phyloP scores from a whole-genome alignment of 768 basidiomycete species.

The Mycena indigotica region DNA sequence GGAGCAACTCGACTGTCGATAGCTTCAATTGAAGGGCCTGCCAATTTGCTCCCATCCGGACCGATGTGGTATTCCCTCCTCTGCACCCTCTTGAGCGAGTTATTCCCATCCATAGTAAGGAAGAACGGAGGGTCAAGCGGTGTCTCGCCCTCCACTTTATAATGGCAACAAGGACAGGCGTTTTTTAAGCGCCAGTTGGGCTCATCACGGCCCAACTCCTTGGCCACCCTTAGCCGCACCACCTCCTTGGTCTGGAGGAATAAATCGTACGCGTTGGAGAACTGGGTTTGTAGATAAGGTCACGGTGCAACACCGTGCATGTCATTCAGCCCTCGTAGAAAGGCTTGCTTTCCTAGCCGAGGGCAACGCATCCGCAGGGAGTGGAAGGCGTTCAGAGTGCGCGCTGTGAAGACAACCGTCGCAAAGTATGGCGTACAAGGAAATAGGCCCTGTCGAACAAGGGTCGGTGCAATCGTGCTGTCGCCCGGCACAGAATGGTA shows the following conservation, averaged over 20 bases:
- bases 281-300: constrained; percentile 3
- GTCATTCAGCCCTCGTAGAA: constrained; percentile 24
- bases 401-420: constrained; percentile 4
- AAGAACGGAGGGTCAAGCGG: constrained; percentile 26
- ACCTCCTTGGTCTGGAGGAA: constrained; percentile 33
- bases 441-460: constrained; percentile 16
- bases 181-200: constrained; percentile 36
- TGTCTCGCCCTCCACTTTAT: constrained; percentile 37
- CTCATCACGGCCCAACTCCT: constrained; percentile 27
- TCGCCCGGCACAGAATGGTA: too few species aligned
- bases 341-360: constrained; percentile 24
- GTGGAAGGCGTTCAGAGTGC: constrained; percentile 7
- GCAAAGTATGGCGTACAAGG: constrained; percentile 17
- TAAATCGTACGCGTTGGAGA: constrained; percentile 37
- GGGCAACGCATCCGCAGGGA: constrained; percentile 14
- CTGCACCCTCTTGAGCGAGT: constrained; percentile 32
- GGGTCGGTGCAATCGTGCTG: neutral
- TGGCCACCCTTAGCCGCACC: constrained; percentile 23
- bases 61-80: constrained; percentile 6
- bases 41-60: constrained; percentile 25
- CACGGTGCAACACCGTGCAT: constrained; percentile 8
- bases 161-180: constrained; percentile 39
- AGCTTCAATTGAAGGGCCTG: constrained; percentile 27
- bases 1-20: constrained; percentile 26
- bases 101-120: constrained; percentile 34